These are phyloP conservation scores for Chenopodium berlandieri DNA, from an alignment of 148 eudicot genomes.

Conservation along the genomic window DNA sequence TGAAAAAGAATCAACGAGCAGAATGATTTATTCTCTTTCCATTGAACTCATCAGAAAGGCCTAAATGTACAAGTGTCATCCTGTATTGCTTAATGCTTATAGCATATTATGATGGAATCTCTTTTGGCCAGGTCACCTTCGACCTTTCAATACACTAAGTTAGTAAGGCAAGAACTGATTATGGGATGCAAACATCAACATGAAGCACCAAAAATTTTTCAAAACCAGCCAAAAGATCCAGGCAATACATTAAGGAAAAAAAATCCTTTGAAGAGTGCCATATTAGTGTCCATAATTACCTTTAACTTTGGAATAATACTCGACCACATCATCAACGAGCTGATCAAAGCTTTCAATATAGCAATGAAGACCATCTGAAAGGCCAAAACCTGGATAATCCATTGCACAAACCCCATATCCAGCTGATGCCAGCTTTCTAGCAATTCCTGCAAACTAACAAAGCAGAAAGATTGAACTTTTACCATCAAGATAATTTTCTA, in stretches of 20 bases:
- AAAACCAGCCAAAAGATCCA: conserved; percentile 1
- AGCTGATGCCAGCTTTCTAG: conserved; percentile 75
- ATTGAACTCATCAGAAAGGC: not conserved
- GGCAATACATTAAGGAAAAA: not conserved
- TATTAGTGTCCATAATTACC: conserved; percentile 37
- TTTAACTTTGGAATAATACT: conserved; percentile 68
- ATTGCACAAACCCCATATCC: conserved; percentile 91
- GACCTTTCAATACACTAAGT: not conserved
- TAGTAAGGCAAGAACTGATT: not conserved
- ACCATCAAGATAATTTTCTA: conserved; percentile 5
- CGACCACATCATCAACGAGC: conserved; percentile 82
- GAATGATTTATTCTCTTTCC: not conserved
- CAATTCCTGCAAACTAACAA: conserved; percentile 64
- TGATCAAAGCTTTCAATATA: conserved; percentile 70
- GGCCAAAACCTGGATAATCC: conserved; percentile 99
- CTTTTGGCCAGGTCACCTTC: not conserved
- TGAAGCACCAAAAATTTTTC: not conserved
- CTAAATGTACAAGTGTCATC: conserved; percentile 9
- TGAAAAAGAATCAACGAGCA: not conserved
- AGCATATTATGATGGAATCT: conserved; percentile 4
- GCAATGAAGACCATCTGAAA: conserved; percentile 96
- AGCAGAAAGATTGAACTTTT: conserved; percentile 25
- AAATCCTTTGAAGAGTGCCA: not conserved
- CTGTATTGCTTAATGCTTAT: conserved; percentile 9
- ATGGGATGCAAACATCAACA: not conserved